Base-by-base conservation (phyloP, 805 yeast genomes). In the Scheffersomyces coipomensis region DNA sequence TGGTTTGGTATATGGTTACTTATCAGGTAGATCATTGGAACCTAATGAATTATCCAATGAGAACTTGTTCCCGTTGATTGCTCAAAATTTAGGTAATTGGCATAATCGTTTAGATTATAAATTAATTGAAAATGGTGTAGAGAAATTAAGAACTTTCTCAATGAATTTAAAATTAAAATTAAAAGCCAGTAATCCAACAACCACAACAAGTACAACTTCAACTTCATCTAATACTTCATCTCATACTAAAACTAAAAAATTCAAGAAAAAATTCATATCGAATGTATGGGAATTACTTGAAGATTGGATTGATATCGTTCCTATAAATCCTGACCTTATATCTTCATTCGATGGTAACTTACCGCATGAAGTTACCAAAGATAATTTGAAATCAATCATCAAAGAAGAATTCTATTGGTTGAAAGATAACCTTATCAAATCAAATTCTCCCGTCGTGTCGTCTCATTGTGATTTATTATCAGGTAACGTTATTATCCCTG, bases 401-500 rank as follows among this genome's bases (percentile, higher is more conserved):
- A 47, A 43, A 8, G 45, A 53, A 2, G 91, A 85, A 56, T 68
- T 83, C 13, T 51, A 42, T 11, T 83, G 88, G 88, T 53, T 81
- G 26, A 60, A 66, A 45, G 25, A 46, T 1, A 35, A 38, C 12
- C 21, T 45, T 11, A 23, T 19, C 3, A 25, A 38, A n/a, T 62
- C 66, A 7, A 59, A 62, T 22, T 81, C 86, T 2, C 81, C 83
- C 0, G 46, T 56, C 5, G 90, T 84, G 1, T 73, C 82, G 6
- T 75, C 82, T 13, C 93, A 85, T 53, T 80, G 87, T 48, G 93
- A 85, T 54, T 68, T 85, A 35, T 65, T 85, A 21, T 73, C 84
- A n/a, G 93, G 91, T 1, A 85, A 85, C 53, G 76, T 85, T 24
- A 77, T 85, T 18, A 71, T 83, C 1, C 83, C 87, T 1, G 66